Evolutionary conservation across 2,329 filamentous ascomycete genomes (phyloP), one percentile per base, ranked within the genome.

Genomic region (Paraconiothyrium brasiliense): DNA sequence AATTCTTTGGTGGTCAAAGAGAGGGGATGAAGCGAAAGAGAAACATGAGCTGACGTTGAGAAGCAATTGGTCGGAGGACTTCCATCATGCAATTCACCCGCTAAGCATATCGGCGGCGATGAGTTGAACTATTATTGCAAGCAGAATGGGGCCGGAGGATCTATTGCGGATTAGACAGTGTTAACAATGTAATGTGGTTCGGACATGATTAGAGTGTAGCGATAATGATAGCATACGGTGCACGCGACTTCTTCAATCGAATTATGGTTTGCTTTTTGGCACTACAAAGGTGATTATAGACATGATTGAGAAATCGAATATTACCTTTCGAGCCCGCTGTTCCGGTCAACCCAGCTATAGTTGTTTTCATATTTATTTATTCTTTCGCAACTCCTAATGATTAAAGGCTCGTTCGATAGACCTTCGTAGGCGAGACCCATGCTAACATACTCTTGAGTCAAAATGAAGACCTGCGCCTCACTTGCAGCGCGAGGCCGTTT

Each of bases 61-160:
- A 7, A 52, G 39, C 5, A 50, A 54, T 34, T 27, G 24, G 59
- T 66, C 11, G 65, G 66, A 41, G 68, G 71, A 35, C 24, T 74
- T 16, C 61, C 62, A n/a, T 52, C 61, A 7, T 76, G 73, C 60
- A 57, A 63, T 30, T 75, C 72, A 1, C 61, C 58, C 1, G 72
- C 30, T 2, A 50, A 58, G 57, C 71, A 76, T 54, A 69, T 76
- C 48, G 73, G 73, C 20, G 73, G 73, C 22, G 71, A 75, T 22
- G 73, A 76, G 58, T 22, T 72, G 32, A 60, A 60, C 37, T 63
- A 73, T 56, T 76, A 76, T 49, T 76, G 73, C 63, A 60, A 65
- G 32, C 24, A 69, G 41, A 65, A 69, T 24, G 67, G 68, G 16
- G 71, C 71, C 39, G 49, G 41, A 13, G 54, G 39, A 1, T 58